Base-by-base conservation (phyloP, 73 alveolate genomes). In the Paramecium primaurelia region DNA sequence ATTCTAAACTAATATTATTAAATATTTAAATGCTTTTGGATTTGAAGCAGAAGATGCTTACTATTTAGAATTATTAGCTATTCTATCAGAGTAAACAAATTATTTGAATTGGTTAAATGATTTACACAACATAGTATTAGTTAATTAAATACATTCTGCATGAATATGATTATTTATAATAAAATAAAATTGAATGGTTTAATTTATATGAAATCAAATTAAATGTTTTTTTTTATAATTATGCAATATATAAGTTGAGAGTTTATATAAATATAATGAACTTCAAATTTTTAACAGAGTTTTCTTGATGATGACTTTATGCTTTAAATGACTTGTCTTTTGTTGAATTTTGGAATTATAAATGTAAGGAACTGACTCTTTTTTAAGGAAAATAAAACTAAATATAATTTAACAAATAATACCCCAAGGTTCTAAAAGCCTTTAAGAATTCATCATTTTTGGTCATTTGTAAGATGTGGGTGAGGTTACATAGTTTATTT, bases 331-430 rank as follows among this genome's bases (percentile, higher is more conserved):
- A 11, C 51, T 45, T 11, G 77, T 80, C 14, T 80, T 80, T 44
- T 80, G 22, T n/a, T 44, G 28, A 11, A 80, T 80, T 47, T 80
- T 80, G 22, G 91, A 80, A 80, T 47, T 80, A 36, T 80, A 80
- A 38, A 80, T 80, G 32, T 80, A 80, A 2, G 91, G 14, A 40
- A 47, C 77, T 5, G 45, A 25, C 51, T 80, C 71, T 80, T 80
- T 40, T 80, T 44, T 80, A 6, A 45, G 73, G 75, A 80, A 80
- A 38, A 25, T 22, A 25, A 38, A 38, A 12, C 88, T 75, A 75
- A 75, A 75, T 54, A 75, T 36, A 37, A 14, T 30, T n/a, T 16
- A 32, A 30, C 18, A 38, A 38, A 9, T 22, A 7, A 47, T 80
- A 42, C 73, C 91, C 75, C 14, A 80, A 26, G 16, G 58, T 80